These are phyloP conservation scores for Tillandsia fasciculata DNA, from an alignment of 176 grass and related monocot genomes.

Conservation along the genomic window DNA sequence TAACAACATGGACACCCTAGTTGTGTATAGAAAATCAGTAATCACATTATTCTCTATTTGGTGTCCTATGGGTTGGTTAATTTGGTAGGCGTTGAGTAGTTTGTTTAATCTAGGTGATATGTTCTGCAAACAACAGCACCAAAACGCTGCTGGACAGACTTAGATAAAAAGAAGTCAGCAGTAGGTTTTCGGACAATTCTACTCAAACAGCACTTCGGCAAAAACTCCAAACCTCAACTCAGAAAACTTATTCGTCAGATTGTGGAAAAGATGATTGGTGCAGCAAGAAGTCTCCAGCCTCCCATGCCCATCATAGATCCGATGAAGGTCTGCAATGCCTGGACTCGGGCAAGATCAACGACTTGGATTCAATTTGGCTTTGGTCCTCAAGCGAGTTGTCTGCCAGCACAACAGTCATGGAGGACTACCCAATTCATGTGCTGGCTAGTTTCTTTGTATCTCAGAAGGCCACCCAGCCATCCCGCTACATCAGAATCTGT, in stretches of 20 bases:
- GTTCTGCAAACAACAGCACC: too few relatives aligned
- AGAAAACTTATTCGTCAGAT: slow-evolving; percentile 51
- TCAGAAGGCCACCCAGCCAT: slow-evolving; percentile 63
- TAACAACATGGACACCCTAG: too few relatives aligned
- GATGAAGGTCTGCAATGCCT: slow-evolving; percentile 40
- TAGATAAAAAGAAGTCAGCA: too few relatives aligned
- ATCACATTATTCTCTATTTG: too few relatives aligned
- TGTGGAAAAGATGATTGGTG: slow-evolving; percentile 63
- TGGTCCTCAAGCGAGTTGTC: slow-evolving; percentile 81
- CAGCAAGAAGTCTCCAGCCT: slow-evolving; percentile 64
- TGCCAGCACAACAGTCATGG: slow-evolving; percentile 89
- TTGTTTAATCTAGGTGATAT: too few relatives aligned
- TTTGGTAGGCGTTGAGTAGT: too few relatives aligned
- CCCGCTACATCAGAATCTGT: slow-evolving; percentile 42
- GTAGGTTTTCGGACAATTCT: too few relatives aligned
- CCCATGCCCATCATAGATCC: slow-evolving; percentile 87
- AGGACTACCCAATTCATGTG: slow-evolving; percentile 59
- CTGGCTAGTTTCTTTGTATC: slow-evolving; percentile 75
- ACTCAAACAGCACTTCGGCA: too few relatives aligned
- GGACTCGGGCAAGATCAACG: slow-evolving; percentile 39
- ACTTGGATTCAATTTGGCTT: slow-evolving; percentile 75
- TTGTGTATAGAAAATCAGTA: too few relatives aligned
- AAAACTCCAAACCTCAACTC: background rate
- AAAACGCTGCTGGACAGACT: too few relatives aligned
- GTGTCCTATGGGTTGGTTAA: too few relatives aligned